These are phyloP conservation scores for Ophioceras dolichostomum DNA, from an alignment of 2,329 filamentous ascomycete genomes.

Conservation along the genomic window DNA sequence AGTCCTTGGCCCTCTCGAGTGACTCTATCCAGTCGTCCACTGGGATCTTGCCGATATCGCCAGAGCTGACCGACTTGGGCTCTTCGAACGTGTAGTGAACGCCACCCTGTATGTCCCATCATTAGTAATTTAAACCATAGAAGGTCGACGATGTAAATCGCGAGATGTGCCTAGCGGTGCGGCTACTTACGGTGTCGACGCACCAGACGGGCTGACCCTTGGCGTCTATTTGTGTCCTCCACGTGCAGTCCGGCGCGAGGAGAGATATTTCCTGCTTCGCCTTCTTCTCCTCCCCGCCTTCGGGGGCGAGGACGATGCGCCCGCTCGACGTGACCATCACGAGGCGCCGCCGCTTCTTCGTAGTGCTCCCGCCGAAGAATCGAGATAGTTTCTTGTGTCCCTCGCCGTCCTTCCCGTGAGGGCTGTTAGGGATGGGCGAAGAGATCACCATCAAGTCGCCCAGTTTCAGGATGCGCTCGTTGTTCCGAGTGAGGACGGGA, in stretches of 20 bases:
- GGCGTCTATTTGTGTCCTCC: slow-evolving; percentile 69
- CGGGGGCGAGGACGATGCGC: slow-evolving; percentile 77
- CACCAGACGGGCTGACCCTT: slow-evolving; percentile 84
- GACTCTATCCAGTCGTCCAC: slow-evolving; percentile 89
- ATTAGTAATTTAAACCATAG: slow-evolving; percentile 17
- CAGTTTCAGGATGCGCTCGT: slow-evolving; percentile 88
- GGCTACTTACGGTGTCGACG: slow-evolving; percentile 88
- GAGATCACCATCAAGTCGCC: slow-evolving; percentile 82
- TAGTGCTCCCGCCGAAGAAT: slow-evolving; percentile 83
- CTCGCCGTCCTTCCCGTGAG: slow-evolving; percentile 54
- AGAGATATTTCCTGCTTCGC: slow-evolving; percentile 88
- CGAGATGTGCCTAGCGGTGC: too few species aligned
- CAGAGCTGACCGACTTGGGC: slow-evolving; percentile 53
- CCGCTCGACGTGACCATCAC: slow-evolving; percentile 93
- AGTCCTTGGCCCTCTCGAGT: slow-evolving; percentile 74
- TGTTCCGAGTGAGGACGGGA: slow-evolving; percentile 77
- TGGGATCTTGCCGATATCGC: slow-evolving; percentile 51
- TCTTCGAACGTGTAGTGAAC: slow-evolving; percentile 93
- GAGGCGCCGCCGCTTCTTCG: slow-evolving; percentile 83
- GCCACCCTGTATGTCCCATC: slow-evolving; percentile 60
- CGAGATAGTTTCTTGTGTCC: slow-evolving; percentile 80
- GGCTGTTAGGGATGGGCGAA: slow-evolving; percentile 62
- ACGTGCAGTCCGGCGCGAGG: slow-evolving; percentile 60
- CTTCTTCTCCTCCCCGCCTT: slow-evolving; percentile 92
- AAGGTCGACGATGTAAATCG: too few species aligned